Evolutionary conservation across 2,329 filamentous ascomycete genomes (phyloP), one percentile per base, ranked within the genome.

Genomic region (Nemania sp.): DNA sequence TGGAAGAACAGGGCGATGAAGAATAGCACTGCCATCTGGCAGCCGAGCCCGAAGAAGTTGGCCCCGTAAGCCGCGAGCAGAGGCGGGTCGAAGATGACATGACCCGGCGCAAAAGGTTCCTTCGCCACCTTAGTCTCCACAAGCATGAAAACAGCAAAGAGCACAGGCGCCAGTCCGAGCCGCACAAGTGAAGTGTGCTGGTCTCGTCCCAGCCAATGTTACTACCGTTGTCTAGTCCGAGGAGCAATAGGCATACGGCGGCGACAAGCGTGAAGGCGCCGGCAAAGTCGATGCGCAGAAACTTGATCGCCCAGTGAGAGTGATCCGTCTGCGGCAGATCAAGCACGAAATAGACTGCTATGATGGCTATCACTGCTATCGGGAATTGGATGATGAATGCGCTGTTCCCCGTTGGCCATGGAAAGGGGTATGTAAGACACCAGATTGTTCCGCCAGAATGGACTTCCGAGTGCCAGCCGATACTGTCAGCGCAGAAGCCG

Each of bases 1-100:
- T 93, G 90, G 71, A 89, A 90, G 71, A 88, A 90, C 2, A 93
- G 75, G 1, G 89, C 88, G n/a, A 90, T 74, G 71, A 89, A 90
- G 74, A 90, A 93, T 3, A 89, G 60, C 1, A 79, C 72, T 0
- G 81, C 79, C 65, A 76, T 72, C 56, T 77, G 73, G 12, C 80
- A 84, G 1, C 77, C 82, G 48, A 88, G 80, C 46, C 80, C 78
- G 69, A 90, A 91, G 72, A 91, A 89, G 68, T 91, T 91, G 68
- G 82, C 83, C 1, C 84, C 70, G 63, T 88, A 91, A 67, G 81
- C 83, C 2, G 87, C 82, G 44, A 90, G 78, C 23, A 92, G 76
- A 6, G 79, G 79, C 6, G 78, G 77, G 65, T 88, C 79, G 64
- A 90, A 84, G 59, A 92, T 86, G 62, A 92, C 82, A 63, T 84